Evolutionary conservation across 495 filamentous ascomycete genomes (phyloP).

Genomic region (Bryoglossum gracile): DNA sequence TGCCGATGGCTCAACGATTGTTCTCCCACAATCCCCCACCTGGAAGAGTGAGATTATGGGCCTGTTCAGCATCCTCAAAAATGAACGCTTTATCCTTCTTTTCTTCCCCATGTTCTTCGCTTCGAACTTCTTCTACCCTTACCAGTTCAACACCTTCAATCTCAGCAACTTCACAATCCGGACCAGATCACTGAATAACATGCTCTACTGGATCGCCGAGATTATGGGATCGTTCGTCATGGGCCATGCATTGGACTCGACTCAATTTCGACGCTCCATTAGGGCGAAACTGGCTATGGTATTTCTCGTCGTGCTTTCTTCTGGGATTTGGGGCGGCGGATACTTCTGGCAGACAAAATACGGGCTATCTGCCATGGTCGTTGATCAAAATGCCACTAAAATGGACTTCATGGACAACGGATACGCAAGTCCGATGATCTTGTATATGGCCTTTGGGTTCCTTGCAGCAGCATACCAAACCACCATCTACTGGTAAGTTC

Average conservation of each 20-base stretch:
- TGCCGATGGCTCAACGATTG: constrained; percentile 69
- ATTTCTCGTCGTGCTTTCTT: constrained; percentile 62
- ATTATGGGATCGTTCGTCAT: constrained; percentile 76
- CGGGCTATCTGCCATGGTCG: constrained; percentile 29
- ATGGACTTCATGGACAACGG: constrained; percentile 60
- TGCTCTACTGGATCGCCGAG: constrained; percentile 80
- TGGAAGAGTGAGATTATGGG: constrained; percentile 71
- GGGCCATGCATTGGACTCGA: constrained; percentile 66
- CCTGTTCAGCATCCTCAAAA: constrained; percentile 61
- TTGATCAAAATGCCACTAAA: too few relatives aligned
- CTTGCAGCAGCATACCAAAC: constrained; percentile 82
- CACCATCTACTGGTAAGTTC: constrained; percentile 61
- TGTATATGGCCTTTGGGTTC: constrained; percentile 90
- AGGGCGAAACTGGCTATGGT: constrained; percentile 65
- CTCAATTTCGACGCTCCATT: constrained; percentile 53
- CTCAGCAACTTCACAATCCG: constrained; percentile 70
- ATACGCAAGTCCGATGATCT: constrained; percentile 75
- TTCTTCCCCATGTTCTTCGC: constrained; percentile 82
- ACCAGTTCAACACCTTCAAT: constrained; percentile 51
- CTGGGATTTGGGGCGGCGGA: constrained; percentile 81
- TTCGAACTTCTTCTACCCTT: constrained; percentile 74
- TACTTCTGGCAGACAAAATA: constrained; percentile 68
- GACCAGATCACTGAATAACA: constrained; percentile 70
- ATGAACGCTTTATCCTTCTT: constrained; percentile 69
- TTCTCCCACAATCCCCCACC: constrained; percentile 76